Percentiles rank a stretch among this genome's conserved stretches.
Conservation (phyloP, 306 rosid species). For the Prunus davidiana region DNA sequence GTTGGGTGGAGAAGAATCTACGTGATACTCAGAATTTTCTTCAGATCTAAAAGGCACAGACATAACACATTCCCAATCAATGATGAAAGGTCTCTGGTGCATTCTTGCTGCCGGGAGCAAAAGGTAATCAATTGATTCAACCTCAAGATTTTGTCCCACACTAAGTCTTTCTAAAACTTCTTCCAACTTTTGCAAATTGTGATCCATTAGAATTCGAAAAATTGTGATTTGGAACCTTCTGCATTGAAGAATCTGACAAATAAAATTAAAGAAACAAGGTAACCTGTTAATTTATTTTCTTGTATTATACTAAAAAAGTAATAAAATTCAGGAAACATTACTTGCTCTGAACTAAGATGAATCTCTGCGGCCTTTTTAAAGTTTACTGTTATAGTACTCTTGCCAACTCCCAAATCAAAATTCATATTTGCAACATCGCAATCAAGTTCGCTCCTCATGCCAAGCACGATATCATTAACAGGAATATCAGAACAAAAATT, state of each 20-base stretch:
- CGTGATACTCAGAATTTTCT: conserved; percentile 10
- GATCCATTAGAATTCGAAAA: conserved; percentile 40
- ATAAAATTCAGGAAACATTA: conserved; percentile 18
- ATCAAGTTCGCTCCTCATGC: conserved; percentile 48
- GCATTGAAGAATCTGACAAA: conserved; percentile 52
- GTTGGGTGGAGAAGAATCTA: conserved; percentile 4
- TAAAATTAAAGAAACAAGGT: conserved; percentile 5
- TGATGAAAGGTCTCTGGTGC: neutral
- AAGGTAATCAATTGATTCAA: neutral
- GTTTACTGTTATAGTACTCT: conserved; percentile 43
- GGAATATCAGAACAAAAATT: conserved; percentile 41
- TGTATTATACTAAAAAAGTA: neutral
- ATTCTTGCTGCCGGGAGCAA: conserved; percentile 23
- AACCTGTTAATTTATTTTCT: neutral
- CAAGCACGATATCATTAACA: conserved; percentile 51
- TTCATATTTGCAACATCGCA: conserved; percentile 38
- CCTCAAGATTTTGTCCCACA: neutral
- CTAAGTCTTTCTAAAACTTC: neutral
- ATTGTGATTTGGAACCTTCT: conserved; percentile 63
- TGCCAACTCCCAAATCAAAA: conserved; percentile 42
- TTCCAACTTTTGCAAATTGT: neutral
- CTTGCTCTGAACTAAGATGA: conserved; percentile 44
- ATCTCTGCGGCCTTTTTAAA: conserved; percentile 42
- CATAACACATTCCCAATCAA: conserved; percentile 52
- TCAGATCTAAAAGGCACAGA: conserved; percentile 30